phyloP scores from a whole-genome alignment of 2,329 filamentous ascomycete species.

The Alternaria hordeiaustralica region DNA sequence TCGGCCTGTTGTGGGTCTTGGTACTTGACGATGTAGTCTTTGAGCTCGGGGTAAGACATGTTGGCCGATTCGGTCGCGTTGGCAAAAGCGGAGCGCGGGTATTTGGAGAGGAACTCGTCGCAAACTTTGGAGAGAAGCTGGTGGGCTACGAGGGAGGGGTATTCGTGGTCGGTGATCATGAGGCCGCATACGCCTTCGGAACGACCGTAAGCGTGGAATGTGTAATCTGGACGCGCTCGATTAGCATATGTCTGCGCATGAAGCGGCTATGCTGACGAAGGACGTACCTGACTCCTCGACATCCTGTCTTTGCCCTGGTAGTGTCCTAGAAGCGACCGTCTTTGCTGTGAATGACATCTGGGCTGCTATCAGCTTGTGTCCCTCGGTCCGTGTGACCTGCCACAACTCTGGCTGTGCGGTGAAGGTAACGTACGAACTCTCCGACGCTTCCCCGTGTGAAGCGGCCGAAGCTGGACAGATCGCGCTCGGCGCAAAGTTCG shows the following conservation, averaged over 20 bases:
- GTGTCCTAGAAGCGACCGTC: conserved; percentile 85
- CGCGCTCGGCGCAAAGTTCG: conserved; percentile 73
- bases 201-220: conserved; percentile 57
- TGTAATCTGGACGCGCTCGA: conserved; percentile 62
- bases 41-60: conserved; percentile 73
- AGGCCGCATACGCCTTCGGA: conserved; percentile 56
- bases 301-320: conserved; percentile 81
- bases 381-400: not conserved
- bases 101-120: conserved; percentile 82
- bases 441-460: conserved; percentile 67
- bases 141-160: conserved; percentile 77
- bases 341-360: conserved; percentile 84
- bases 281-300: conserved; percentile 66
- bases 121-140: conserved; percentile 84
- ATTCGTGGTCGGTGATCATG: conserved; percentile 57
- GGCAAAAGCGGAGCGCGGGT: conserved; percentile 41
- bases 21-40: conserved; percentile 79
- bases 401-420: not conserved
- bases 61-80: not conserved
- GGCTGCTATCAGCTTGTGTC: conserved; percentile 29
- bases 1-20: conserved; percentile 89
- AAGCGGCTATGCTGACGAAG: too few relatives aligned
- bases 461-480: conserved; percentile 75
- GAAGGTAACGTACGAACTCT: conserved; percentile 28
- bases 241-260: too few relatives aligned